These are phyloP conservation scores for Pisolithus orientalis DNA, from an alignment of 768 basidiomycete genomes.

Conservation along the genomic window DNA sequence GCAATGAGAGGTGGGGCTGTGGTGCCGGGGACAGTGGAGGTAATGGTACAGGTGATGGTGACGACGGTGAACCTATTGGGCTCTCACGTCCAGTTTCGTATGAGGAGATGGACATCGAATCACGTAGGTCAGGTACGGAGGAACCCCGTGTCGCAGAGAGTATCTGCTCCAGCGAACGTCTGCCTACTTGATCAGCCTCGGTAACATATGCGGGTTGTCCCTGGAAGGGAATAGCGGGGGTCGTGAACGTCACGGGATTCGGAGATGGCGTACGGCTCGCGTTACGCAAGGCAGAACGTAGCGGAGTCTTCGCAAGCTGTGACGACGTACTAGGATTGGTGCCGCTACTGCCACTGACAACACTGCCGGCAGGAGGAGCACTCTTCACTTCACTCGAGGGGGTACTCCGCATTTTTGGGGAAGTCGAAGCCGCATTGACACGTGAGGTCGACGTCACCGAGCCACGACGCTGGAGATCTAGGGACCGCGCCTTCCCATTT, in stretches of 20 bases:
- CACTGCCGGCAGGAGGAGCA: background rate
- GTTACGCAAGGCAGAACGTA: conserved; percentile 59
- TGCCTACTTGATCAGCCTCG: background rate
- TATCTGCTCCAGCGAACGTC: conserved; percentile 5
- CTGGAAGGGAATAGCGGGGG: background rate
- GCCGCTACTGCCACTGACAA: background rate
- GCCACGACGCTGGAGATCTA: conserved; percentile 19
- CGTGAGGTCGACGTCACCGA: conserved; percentile 4
- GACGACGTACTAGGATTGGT: background rate
- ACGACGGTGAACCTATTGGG: conserved; percentile 25
- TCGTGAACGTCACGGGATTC: background rate
- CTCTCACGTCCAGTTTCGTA: conserved; percentile 63
- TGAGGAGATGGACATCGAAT: conserved; percentile 45
- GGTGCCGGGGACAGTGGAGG: conserved; percentile 15
- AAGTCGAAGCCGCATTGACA: background rate
- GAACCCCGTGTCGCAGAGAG: background rate
- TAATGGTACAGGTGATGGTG: background rate
- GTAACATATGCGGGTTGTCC: background rate
- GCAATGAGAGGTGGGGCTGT: background rate
- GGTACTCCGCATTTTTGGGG: background rate
- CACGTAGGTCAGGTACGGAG: background rate
- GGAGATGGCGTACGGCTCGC: conserved; percentile 48
- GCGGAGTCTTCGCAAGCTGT: conserved; percentile 40
- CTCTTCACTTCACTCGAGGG: background rate
- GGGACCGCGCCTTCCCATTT: conserved; percentile 6